These are phyloP conservation scores for Cajanus cajan DNA, from an alignment of 306 rosid species.

Conservation along the genomic window DNA sequence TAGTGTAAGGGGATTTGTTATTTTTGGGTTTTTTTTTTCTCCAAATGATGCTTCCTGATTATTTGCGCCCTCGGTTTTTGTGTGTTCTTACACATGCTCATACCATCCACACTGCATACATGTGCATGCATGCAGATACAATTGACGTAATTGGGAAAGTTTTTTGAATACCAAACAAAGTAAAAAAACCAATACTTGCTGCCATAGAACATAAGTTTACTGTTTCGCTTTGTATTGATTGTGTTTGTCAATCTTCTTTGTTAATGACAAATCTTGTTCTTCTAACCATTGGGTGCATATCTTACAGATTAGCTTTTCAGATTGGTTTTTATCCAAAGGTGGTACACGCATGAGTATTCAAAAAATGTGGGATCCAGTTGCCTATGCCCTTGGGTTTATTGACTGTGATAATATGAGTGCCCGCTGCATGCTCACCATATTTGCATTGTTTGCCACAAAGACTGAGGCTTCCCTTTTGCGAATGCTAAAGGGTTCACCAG, in stretches of 20 bases:
- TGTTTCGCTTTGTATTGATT: background rate
- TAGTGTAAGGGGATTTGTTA: slow-evolving; percentile 56
- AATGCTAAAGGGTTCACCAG: slow-evolving; percentile 99
- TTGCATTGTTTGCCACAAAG: slow-evolving; percentile 94
- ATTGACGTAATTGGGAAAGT: background rate
- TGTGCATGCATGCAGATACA: background rate
- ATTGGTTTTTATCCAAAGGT: slow-evolving; percentile 98
- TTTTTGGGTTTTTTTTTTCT: slow-evolving; percentile 18
- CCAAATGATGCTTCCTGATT: background rate
- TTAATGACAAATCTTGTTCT: slow-evolving; percentile 9
- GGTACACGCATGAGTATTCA: slow-evolving; percentile 88
- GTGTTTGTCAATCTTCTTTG: slow-evolving; percentile 10
- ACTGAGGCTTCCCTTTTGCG: slow-evolving; percentile 97
- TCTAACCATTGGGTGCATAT: slow-evolving; percentile 16
- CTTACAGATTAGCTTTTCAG: slow-evolving; percentile 91
- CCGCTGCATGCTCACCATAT: slow-evolving; percentile 99
- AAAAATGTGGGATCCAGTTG: slow-evolving; percentile 98
- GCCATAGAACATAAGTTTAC: background rate
- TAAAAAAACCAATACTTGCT: background rate
- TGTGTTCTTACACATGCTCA: background rate
- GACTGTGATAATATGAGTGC: slow-evolving; percentile 99
- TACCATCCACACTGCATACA: background rate
- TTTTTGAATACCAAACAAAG: slow-evolving; percentile 14
- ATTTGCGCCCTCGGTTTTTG: background rate
- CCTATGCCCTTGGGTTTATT: slow-evolving; percentile 97